Conservation (phyloP, 345 rosid species). For the Citrus maxima region DNA sequence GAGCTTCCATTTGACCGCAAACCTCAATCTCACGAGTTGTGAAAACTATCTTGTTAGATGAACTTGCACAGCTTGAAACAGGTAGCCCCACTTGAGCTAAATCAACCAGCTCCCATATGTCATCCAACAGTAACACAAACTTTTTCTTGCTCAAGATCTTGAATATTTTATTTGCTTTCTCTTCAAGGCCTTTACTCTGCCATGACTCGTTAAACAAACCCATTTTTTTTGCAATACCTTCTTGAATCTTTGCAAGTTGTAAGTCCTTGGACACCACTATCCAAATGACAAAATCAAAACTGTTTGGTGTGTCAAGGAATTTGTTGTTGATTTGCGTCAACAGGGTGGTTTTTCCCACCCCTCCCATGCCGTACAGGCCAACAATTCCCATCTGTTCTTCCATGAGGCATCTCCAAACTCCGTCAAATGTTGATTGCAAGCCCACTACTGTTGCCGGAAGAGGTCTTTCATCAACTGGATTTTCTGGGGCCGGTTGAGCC, state of each 20-base stretch:
- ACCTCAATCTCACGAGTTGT: conserved; percentile 9
- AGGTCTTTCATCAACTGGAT: conserved; percentile 9
- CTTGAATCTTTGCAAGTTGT: conserved; percentile 4
- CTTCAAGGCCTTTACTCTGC: neutral
- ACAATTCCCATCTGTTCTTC: neutral
- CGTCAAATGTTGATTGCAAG: neutral
- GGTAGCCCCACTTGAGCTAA: conserved; percentile 10
- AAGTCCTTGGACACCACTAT: neutral
- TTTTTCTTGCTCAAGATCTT: conserved; percentile 1
- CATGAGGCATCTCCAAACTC: conserved; percentile 6
- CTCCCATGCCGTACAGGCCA: conserved; percentile 17
- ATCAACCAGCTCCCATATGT: conserved; percentile 9
- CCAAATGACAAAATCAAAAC: conserved; percentile 13
- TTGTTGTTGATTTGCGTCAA: conserved; percentile 11
- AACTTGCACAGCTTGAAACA: neutral
- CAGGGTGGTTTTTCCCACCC: conserved; percentile 18
- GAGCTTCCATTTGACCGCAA: conserved; percentile 10
- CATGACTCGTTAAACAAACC: conserved; percentile 3
- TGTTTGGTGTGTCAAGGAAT: neutral
- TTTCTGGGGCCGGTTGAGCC: neutral
- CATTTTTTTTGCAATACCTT: neutral
- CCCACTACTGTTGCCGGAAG: neutral
- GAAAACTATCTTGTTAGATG: neutral
- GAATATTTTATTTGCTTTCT: conserved; percentile 3
- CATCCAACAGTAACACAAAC: conserved; percentile 1